Percentiles rank a stretch among this genome's conserved stretches.
These are phyloP conservation scores for Ustilago esculenta DNA, from an alignment of 1,284 basidiomycete species.

Conservation along the genomic window DNA sequence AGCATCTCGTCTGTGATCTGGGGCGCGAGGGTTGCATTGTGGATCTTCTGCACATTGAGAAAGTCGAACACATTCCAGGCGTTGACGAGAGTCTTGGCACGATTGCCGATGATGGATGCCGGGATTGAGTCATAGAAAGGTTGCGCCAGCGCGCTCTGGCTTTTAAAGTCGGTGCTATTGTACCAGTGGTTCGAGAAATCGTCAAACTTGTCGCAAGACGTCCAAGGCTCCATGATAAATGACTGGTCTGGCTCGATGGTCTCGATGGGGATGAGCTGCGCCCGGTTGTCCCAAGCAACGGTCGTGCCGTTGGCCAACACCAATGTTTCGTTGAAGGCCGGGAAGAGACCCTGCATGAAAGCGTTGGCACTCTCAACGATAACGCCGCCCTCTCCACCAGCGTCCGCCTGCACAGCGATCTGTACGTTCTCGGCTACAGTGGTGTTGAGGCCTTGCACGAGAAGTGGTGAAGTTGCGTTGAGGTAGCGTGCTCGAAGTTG, in stretches of 20 bases:
- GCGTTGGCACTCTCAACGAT: constrained; percentile 77
- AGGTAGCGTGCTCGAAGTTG: constrained; percentile 78
- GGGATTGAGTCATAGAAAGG: constrained; percentile 75
- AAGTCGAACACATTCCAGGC: constrained; percentile 74
- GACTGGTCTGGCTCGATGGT: constrained; percentile 84
- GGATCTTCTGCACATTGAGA: constrained; percentile 76
- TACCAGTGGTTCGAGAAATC: constrained; percentile 58
- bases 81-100: constrained; percentile 76
- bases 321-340: constrained; percentile 54
- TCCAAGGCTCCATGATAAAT: constrained; percentile 84
- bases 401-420: constrained; percentile 64
- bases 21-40: constrained; percentile 66
- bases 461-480: constrained; percentile 69
- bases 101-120: constrained; percentile 75
- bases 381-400: constrained; percentile 81
- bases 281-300: constrained; percentile 79
- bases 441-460: constrained; percentile 74
- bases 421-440: constrained; percentile 41
- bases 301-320: constrained; percentile 76
- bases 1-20: constrained; percentile 35
- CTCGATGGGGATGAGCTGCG: constrained; percentile 76
- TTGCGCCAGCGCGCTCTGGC: constrained; percentile 71
- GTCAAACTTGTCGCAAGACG: constrained; percentile 68
- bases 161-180: constrained; percentile 71
- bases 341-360: constrained; percentile 65